A percentile compares a stretch with the other conserved stretches of the same genome.
Evolutionary conservation across 169 alveolate species (phyloP).

Genomic region (Ichthyophthirius multifiliis): DNA sequence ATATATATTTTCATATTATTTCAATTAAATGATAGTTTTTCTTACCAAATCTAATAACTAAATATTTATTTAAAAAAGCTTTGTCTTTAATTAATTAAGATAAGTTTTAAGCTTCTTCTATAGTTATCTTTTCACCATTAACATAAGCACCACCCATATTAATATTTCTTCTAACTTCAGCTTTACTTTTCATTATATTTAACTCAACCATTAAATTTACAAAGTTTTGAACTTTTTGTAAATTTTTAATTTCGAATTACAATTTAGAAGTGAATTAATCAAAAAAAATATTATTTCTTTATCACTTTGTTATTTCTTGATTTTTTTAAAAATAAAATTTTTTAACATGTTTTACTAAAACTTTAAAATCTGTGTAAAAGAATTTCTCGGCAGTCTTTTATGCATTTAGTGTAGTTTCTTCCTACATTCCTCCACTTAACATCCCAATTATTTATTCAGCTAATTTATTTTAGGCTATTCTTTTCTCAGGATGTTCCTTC

Average conservation of each 20-base stretch:
- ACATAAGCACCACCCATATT: conserved; percentile 30
- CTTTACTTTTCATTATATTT: conserved; percentile 4
- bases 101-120: not conserved
- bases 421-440: conserved; percentile 22
- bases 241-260: not conserved
- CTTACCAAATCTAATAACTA: conserved; percentile 31
- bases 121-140: conserved; percentile 14
- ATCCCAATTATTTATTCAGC: conserved; percentile 39
- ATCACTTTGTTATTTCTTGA: not conserved
- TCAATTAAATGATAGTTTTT: conserved; percentile 22
- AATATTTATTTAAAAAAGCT: not conserved
- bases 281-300: not conserved
- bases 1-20: conserved; percentile 5
- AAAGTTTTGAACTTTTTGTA: not conserved
- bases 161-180: conserved; percentile 40
- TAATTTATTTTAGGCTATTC: conserved; percentile 48
- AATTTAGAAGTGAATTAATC: not conserved
- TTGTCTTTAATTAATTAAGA: not conserved
- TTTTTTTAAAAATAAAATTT: not conserved
- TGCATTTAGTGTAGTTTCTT: conserved; percentile 6
- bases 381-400: conserved; percentile 13
- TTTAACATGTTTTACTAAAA: not conserved
- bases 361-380: conserved; percentile 10
- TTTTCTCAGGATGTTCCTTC: conserved; percentile 29
- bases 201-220: not conserved